Evolutionary conservation across 1,284 basidiomycete genomes (phyloP).

Genomic region (Trametes sp.): DNA sequence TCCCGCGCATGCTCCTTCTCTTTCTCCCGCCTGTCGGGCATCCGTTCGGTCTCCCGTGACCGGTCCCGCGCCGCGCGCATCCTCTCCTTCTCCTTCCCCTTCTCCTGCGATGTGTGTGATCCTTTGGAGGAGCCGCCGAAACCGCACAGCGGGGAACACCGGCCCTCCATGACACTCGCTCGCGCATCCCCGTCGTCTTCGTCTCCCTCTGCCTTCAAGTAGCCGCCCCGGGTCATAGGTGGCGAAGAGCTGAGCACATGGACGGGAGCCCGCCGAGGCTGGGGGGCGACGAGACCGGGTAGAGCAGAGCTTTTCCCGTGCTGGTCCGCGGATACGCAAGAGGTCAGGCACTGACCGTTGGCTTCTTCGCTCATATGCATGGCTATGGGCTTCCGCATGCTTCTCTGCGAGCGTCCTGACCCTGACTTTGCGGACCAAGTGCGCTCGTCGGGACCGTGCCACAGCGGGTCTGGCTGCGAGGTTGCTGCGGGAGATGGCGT

Average conservation of each 20-base stretch:
- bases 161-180: conserved; percentile 33
- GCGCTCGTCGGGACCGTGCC: conserved; percentile 26
- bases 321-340: conserved; percentile 26
- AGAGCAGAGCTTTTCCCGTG: conserved; percentile 25
- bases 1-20: conserved; percentile 29
- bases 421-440: conserved; percentile 37
- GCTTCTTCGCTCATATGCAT: conserved; percentile 22
- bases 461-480: conserved; percentile 16
- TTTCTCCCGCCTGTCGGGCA: conserved; percentile 7
- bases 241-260: conserved; percentile 37
- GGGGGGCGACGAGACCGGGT: conserved; percentile 29
- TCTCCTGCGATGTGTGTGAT: conserved; percentile 29
- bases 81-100: conserved; percentile 38
- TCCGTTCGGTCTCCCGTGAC: conserved; percentile 15
- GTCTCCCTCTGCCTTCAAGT: conserved; percentile 26
- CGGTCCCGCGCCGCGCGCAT: conserved; percentile 26
- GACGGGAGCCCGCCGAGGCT: conserved; percentile 31
- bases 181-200: conserved; percentile 34
- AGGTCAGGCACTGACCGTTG: conserved; percentile 23
- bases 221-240: conserved; percentile 28
- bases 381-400: conserved; percentile 24
- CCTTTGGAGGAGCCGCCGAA: conserved; percentile 35
- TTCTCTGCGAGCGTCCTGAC: conserved; percentile 31
- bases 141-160: conserved; percentile 43
- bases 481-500: conserved; percentile 30